Evolutionary conservation across 495 filamentous ascomycete species (phyloP), one percentile per base, ranked within the genome.

Genomic region (Lophiostoma macrostomum): DNA sequence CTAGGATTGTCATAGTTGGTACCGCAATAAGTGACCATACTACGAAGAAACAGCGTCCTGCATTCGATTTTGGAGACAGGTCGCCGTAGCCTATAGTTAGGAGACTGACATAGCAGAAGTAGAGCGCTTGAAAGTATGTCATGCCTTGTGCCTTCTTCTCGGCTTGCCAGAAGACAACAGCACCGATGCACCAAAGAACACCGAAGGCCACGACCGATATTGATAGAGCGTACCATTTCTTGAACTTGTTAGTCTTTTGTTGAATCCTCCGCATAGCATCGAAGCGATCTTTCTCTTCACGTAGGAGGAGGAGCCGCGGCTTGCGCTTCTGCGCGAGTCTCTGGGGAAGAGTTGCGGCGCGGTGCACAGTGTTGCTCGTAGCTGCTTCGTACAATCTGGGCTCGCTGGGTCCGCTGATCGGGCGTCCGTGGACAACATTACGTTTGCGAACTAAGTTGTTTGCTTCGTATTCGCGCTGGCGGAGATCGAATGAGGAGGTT

Each of bases 1-100:
- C 78, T 0, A 85, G 74, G 50, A 82, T 79, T 0, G 82, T 84
- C 81, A 85, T 85, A 1, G 81, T 85, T 1, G 82, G 82, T 4
- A 85, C 76, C 23, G 82, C 80, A 27, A 84, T 69, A 0, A 84
- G 69, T 24, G 52, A 62, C 72, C 72, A 74, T 1, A 74, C 53
- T 2, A 74, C 68, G 57, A 74, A 74, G 55, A 74, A 70, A 12
- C 64, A 63, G n/a, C 70, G 52, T 0, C 72, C 72, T 3, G 67
- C 63, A 39, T 73, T 73, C n/a, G 52, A 64, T 43, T 72, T 63
- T 2, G 72, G 72, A 11, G 66, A 50, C 2, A 71, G 54, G 48
- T 74, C 72, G 19, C 72, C 72, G 47, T 74, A 74, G 6, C 72
- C 72, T 36, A 71, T 71, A 12, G 69, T 69, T 3, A 71, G 48